A percentile compares a stretch with the other conserved stretches of the same genome.
phyloP scores from a whole-genome alignment of 768 basidiomycete species.

The Kwoniella heveanensis region DNA sequence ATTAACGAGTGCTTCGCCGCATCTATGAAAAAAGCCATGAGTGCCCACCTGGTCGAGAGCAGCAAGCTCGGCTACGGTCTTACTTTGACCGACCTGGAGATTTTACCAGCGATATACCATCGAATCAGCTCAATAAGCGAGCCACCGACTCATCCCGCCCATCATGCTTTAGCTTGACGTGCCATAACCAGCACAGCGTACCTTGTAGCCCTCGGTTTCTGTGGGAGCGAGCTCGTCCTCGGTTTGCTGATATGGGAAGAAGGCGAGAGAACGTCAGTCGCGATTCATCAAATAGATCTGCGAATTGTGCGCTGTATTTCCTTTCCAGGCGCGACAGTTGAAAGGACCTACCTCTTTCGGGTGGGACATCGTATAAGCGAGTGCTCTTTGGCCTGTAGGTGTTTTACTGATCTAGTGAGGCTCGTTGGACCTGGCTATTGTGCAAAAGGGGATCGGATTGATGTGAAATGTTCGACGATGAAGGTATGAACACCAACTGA shows the following conservation, averaged over 20 bases:
- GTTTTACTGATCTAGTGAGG: no score
- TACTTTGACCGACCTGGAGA: slow-evolving; percentile 49
- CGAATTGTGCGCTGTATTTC: no score
- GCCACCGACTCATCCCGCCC: no score
- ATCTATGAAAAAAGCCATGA: background rate
- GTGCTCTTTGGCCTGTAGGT: no score
- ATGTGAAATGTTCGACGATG: no score
- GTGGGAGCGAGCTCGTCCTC: slow-evolving; percentile 54
- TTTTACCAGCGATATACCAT: background rate
- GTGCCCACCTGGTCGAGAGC: slow-evolving; percentile 68
- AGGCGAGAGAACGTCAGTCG: no score
- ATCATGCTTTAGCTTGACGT: no score
- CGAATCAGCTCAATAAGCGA: background rate
- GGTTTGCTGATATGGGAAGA: slow-evolving; percentile 24
- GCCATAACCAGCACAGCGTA: slow-evolving; percentile 19
- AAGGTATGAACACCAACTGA: no score
- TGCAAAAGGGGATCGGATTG: no score
- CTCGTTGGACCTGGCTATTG: no score
- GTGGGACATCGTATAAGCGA: slow-evolving; percentile 14
- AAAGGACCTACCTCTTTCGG: slow-evolving; percentile 9
- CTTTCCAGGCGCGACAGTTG: no score
- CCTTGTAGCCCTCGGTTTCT: slow-evolving; percentile 56
- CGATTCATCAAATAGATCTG: no score
- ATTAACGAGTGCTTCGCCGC: background rate
- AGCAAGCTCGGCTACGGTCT: slow-evolving; percentile 79